A percentile compares a stretch with the other conserved stretches of the same genome.
Evolutionary conservation across 23 red algal species (phyloP).

Genomic region (Gracilariopsis chorda): DNA sequence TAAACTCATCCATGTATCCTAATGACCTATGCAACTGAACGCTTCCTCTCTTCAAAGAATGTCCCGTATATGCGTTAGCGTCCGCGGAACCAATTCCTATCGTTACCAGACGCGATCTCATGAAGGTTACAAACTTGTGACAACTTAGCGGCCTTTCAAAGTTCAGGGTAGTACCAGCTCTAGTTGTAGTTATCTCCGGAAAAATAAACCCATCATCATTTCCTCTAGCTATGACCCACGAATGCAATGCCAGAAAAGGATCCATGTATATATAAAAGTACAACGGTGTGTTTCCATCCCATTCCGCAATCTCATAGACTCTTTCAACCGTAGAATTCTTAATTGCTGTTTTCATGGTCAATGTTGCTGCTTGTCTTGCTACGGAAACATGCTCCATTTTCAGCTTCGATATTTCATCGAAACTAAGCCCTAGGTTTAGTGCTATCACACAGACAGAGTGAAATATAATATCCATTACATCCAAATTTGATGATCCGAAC

Average conservation of each 20-base stretch:
- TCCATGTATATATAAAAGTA: constrained; percentile 7
- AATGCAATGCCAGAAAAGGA: not conserved
- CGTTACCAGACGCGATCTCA: too few species aligned
- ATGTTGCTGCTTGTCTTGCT: not conserved
- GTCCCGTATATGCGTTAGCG: not conserved
- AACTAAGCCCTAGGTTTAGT: not conserved
- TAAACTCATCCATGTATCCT: not conserved
- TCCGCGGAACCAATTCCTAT: not conserved
- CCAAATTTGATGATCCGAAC: not conserved
- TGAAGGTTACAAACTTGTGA: too few species aligned
- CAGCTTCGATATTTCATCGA: constrained; percentile 12
- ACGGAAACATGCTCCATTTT: constrained; percentile 3
- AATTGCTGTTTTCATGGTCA: not conserved
- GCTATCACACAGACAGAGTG: not conserved
- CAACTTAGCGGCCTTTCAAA: too few species aligned
- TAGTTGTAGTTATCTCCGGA: too few species aligned
- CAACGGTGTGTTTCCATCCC: not conserved
- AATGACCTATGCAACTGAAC: not conserved
- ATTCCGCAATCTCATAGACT: constrained; percentile 8
- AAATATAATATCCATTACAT: not conserved
- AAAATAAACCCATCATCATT: not conserved
- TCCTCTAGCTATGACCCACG: not conserved
- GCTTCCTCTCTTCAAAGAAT: not conserved
- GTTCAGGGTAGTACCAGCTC: too few species aligned
- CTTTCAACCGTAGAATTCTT: constrained; percentile 22